Conservation (phyloP, 148 eudicot genomes). For the Rhododendron mucronatum region DNA sequence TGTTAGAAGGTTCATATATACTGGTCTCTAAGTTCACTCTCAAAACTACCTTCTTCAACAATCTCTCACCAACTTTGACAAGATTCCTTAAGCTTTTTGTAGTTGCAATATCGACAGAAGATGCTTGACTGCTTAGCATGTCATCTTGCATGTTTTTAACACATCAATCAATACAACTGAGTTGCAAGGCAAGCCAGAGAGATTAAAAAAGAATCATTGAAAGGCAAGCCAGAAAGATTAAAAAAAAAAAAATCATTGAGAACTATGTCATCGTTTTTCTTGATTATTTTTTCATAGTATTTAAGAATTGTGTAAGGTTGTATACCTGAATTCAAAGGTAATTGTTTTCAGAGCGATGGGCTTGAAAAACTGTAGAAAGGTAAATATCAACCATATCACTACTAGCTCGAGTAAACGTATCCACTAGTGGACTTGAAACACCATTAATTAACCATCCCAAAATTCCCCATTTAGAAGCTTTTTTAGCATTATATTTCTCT, state of each 20-base stretch:
- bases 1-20: constrained; percentile 17
- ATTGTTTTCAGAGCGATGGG: constrained; percentile 32
- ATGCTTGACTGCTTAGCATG: constrained; percentile 18
- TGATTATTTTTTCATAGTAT: not conserved
- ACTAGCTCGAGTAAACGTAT: constrained; percentile 36
- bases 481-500: constrained; percentile 22
- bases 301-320: not conserved
- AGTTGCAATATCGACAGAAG: constrained; percentile 38
- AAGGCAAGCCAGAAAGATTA: not conserved
- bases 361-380: constrained; percentile 25
- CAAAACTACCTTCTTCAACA: constrained; percentile 31
- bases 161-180: not conserved
- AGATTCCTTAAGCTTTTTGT: constrained; percentile 30
- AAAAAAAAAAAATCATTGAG: not conserved
- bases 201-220: not conserved
- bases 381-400: constrained; percentile 47
- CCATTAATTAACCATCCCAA: constrained; percentile 30
- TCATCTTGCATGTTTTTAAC: constrained; percentile 27
- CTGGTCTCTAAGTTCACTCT: constrained; percentile 31
- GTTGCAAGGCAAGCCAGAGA: not conserved
- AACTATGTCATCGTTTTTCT: not conserved
- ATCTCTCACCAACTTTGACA: constrained; percentile 32
- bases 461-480: constrained; percentile 31
- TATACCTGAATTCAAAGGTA: constrained; percentile 42
- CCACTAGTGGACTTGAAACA: constrained; percentile 32